Evolutionary conservation across 441 rosid genomes (phyloP).

Genomic region (Populus hybrid): DNA sequence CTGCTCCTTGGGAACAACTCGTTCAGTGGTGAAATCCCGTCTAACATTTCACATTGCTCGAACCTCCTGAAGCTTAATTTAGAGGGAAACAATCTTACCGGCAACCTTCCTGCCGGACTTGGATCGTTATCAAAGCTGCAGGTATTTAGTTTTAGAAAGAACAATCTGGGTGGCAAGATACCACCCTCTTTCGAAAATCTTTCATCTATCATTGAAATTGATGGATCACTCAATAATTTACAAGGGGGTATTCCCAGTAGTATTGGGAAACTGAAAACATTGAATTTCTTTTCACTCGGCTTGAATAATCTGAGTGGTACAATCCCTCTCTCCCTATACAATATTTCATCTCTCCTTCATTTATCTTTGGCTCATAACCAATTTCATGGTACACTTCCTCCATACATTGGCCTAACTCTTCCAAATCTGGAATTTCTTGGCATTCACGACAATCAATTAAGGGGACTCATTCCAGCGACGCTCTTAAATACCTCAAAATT

Average conservation of each 20-base stretch:
- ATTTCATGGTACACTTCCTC: constrained; percentile 9
- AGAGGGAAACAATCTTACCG: not conserved
- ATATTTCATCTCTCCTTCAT: not conserved
- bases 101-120: constrained; percentile 4
- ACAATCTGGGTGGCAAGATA: too few relatives aligned
- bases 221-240: too few relatives aligned
- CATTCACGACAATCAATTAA: constrained; percentile 1
- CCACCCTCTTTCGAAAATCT: too few relatives aligned
- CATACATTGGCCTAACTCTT: constrained; percentile 2
- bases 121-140: constrained; percentile 6
- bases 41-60: not conserved
- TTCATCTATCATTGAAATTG: not conserved
- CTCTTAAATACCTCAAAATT: not conserved
- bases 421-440: constrained; percentile 9
- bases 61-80: not conserved
- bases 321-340: constrained; percentile 10
- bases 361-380: constrained; percentile 1
- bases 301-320: not conserved
- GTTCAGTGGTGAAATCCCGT: constrained; percentile 6
- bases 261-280: not conserved
- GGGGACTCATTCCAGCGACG: constrained; percentile 1
- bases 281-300: not conserved
- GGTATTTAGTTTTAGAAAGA: not conserved
- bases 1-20: constrained; percentile 9
- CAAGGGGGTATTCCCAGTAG: too few relatives aligned